Evolutionary conservation across 495 filamentous ascomycete genomes (phyloP), one percentile per base, ranked within the genome.

Genomic region (Terfezia boudieri): DNA sequence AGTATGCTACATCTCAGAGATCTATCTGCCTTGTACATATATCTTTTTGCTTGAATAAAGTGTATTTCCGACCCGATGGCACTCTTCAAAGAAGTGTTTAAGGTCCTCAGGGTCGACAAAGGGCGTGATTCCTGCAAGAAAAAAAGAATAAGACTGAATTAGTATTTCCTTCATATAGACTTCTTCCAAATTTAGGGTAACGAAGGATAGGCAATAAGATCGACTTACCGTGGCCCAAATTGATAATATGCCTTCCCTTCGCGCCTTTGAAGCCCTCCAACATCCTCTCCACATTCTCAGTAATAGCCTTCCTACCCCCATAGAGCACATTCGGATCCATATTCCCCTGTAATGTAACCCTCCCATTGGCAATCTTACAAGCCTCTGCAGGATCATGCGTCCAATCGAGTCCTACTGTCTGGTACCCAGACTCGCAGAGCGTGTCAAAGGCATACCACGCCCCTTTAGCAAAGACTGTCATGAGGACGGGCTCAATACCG

Each of bases 401-500:
- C 90, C 90, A 98, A 67, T 98, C 90, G 55, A 98, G 71, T 23
- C 92, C 83, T 52, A 98, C 81, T 36, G 94, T 84, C 58, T 96
- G 79, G 69, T 96, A 98, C 11, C 86, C 87, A 20, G 86, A 78
- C 60, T 84, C 71, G 67, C 88, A 94, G 12, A 88, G 74, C 11
- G 83, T 79, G 58, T 94, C 86, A 36, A 98, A 71, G 4, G 86
- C 87, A 67, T 89, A 93, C 84, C 90, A 94, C n/a, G 90, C 88
- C 4, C 90, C 90, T 70, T 98, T 98, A n/a, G 90, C 86, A 67
- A 98, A 98, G 14, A 95, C 86, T n/a, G 85, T 90, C 90, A 98
- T 95, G 1, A 90, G 90, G 2, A 96, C 92, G 5, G 70, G 71
- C 54, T 87, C 82, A 49, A 87, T 63, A 0, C 77, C 78, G 61